Conservation (phyloP, 768 basidiomycete genomes). For the Tylopilus sp. region DNA sequence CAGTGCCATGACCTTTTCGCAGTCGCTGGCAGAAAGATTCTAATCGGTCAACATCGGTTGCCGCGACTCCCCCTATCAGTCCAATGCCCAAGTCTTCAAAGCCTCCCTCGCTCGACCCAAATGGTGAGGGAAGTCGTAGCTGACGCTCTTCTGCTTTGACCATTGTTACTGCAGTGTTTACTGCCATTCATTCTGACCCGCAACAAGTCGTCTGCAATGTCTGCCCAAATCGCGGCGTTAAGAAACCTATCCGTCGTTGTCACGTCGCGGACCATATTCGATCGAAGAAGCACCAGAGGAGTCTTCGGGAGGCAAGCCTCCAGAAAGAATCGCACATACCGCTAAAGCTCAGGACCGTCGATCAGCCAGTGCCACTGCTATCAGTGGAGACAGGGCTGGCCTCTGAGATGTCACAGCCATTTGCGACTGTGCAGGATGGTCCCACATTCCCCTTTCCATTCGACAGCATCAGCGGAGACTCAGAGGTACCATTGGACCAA, state of each 20-base stretch:
- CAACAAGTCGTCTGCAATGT: neutral
- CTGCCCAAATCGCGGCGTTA: neutral
- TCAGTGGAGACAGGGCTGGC: no score
- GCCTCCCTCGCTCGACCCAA: neutral
- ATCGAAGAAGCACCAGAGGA: constrained; percentile 1
- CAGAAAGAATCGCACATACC: neutral
- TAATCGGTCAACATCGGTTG: no score
- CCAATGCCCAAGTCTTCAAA: constrained; percentile 1
- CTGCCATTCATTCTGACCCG: neutral
- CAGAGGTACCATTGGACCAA: neutral
- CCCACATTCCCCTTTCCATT: no score
- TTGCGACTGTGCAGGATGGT: no score
- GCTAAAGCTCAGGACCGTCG: no score
- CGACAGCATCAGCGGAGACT: no score
- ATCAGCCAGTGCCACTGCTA: no score
- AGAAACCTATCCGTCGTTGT: neutral
- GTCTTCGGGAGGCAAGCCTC: neutral
- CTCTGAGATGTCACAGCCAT: no score
- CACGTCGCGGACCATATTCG: neutral
- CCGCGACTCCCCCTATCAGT: no score
- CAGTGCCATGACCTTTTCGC: no score
- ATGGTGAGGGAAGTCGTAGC: neutral
- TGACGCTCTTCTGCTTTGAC: neutral
- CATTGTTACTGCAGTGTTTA: constrained; percentile 2
- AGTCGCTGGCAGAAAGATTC: no score